Evolutionary conservation across 306 rosid genomes (phyloP).

Genomic region (Vigna reflexopilosa): DNA sequence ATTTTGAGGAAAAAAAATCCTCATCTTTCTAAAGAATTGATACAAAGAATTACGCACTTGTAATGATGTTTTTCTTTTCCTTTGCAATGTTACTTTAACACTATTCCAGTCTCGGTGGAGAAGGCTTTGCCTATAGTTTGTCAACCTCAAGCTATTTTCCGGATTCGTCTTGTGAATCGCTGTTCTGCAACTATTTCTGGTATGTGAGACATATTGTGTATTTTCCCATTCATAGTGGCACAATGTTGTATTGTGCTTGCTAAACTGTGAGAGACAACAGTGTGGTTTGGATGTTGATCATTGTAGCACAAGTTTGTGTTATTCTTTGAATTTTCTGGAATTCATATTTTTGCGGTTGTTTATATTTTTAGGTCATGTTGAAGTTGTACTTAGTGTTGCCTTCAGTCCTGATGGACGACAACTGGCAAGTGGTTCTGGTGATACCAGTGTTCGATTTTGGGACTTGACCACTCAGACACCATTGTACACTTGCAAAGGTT

Average conservation of each 20-base stretch:
- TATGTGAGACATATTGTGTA: slow-evolving; percentile 36
- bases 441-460: slow-evolving; percentile 91
- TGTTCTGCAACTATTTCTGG: slow-evolving; percentile 97
- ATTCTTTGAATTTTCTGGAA: slow-evolving; percentile 11
- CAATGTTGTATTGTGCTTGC: neutral
- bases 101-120: slow-evolving; percentile 85
- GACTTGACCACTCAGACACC: slow-evolving; percentile 93
- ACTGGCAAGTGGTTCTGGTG: slow-evolving; percentile 97
- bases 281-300: slow-evolving; percentile 4
- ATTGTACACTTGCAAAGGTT: slow-evolving; percentile 85
- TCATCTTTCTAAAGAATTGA: neutral
- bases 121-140: slow-evolving; percentile 87
- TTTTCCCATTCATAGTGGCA: neutral
- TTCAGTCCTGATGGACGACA: slow-evolving; percentile 94
- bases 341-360: slow-evolving; percentile 34
- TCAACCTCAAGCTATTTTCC: slow-evolving; percentile 92
- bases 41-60: neutral
- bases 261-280: neutral
- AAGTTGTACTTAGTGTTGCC: slow-evolving; percentile 83
- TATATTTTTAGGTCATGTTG: slow-evolving; percentile 82
- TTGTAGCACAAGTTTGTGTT: slow-evolving; percentile 5
- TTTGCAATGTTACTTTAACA: slow-evolving; percentile 17
- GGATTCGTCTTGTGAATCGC: slow-evolving; percentile 82
- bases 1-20: neutral
- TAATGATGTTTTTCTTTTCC: slow-evolving; percentile 1